A percentile compares a stretch with the other conserved stretches of the same genome.
Evolutionary conservation across 2,329 filamentous ascomycete species (phyloP).

Genomic region (Teratosphaeriaceae sp.): DNA sequence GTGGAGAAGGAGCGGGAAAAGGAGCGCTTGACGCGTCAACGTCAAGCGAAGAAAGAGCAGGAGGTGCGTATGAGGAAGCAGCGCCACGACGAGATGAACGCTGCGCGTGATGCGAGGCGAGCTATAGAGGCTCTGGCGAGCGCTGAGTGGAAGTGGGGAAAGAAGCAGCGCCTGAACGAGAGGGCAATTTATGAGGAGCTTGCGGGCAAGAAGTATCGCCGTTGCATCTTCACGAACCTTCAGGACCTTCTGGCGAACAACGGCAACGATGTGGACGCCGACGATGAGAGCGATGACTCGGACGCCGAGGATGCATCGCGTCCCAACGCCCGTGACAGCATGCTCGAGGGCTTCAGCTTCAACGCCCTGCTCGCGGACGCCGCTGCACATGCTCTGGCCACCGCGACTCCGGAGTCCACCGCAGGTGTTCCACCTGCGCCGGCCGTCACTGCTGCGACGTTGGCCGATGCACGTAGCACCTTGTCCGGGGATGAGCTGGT

Average conservation of each 20-base stretch:
- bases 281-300: slow-evolving; percentile 9
- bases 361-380: too few relatives aligned
- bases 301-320: slow-evolving; percentile 14
- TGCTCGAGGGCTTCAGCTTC: slow-evolving; percentile 5
- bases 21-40: slow-evolving; percentile 3
- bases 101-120: slow-evolving; percentile 4
- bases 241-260: neutral
- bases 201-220: slow-evolving; percentile 10
- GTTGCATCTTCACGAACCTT: neutral
- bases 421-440: neutral
- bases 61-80: slow-evolving; percentile 2
- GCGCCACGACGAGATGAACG: slow-evolving; percentile 3
- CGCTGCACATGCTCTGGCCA: too few relatives aligned
- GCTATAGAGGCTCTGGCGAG: neutral
- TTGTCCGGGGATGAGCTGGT: slow-evolving; percentile 21
- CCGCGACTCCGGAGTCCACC: neutral
- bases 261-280: slow-evolving; percentile 8
- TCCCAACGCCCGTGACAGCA: neutral
- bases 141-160: slow-evolving; percentile 16
- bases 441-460: slow-evolving; percentile 16
- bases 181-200: slow-evolving; percentile 15
- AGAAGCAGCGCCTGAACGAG: slow-evolving; percentile 13
- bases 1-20: slow-evolving; percentile 11
- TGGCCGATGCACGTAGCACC: slow-evolving; percentile 23
- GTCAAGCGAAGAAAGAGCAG: slow-evolving; percentile 4